phyloP scores from a whole-genome alignment of 148 eudicot species.

The Cornus florida region DNA sequence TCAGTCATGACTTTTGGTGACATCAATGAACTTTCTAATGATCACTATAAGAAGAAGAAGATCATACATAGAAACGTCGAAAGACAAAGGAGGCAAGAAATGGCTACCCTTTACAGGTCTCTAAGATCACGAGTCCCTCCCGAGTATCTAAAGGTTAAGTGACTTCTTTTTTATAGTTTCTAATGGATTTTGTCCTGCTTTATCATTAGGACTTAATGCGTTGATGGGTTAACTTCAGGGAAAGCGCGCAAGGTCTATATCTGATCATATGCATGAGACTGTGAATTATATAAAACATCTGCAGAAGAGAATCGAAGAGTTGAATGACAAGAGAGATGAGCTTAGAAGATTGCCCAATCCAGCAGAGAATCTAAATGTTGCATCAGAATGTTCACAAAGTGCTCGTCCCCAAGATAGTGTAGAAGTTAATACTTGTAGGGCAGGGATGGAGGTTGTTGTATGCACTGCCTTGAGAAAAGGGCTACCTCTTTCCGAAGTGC shows the following conservation, averaged over 20 bases:
- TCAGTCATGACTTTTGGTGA: background rate
- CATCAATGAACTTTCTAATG: background rate
- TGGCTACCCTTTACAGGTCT: background rate
- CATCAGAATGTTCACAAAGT: background rate
- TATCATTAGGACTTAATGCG: background rate
- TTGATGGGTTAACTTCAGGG: conserved; percentile 19
- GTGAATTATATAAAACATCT: conserved; percentile 29
- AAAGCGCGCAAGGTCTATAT: conserved; percentile 20
- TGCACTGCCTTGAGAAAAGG: conserved; percentile 1
- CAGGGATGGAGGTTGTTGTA: conserved; percentile 26
- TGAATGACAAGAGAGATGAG: conserved; percentile 23
- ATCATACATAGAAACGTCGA: background rate
- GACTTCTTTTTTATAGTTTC: too few relatives aligned
- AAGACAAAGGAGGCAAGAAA: background rate
- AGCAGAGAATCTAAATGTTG: background rate
- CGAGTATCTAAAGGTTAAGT: background rate
- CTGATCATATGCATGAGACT: conserved; percentile 35
- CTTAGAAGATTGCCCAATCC: conserved; percentile 12
- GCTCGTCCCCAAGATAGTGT: conserved; percentile 2
- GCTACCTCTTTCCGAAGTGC: conserved; percentile 24
- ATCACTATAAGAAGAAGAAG: background rate
- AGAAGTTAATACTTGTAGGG: conserved; percentile 16
- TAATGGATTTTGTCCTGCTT: background rate
- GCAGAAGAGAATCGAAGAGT: conserved; percentile 21
- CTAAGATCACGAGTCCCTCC: background rate